These are phyloP conservation scores for Trichoderma gracile DNA, from an alignment of 2,329 filamentous ascomycete genomes.

Conservation along the genomic window DNA sequence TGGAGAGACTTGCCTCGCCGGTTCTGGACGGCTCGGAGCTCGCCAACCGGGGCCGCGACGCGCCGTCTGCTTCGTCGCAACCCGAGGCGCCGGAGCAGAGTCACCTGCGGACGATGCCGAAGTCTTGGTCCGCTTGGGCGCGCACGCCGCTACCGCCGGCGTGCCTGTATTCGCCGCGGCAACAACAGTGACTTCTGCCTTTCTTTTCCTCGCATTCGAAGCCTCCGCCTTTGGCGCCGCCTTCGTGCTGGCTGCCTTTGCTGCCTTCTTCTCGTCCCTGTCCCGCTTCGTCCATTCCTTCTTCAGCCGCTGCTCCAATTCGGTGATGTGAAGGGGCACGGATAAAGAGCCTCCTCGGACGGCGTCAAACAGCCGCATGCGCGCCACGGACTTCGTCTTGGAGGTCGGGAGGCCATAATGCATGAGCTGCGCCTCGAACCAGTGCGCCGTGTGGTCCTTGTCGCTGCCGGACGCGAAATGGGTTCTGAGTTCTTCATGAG, in stretches of 20 bases:
- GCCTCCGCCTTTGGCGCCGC: neutral
- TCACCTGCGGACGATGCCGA: neutral
- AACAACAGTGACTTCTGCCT: neutral
- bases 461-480: conserved; percentile 46
- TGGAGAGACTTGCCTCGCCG: neutral
- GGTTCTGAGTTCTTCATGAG: conserved; percentile 45
- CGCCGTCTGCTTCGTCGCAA: neutral
- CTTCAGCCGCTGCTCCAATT: conserved; percentile 56
- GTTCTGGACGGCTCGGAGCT: conserved; percentile 15
- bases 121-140: neutral
- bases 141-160: neutral
- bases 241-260: neutral
- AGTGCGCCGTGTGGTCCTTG: conserved; percentile 57
- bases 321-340: conserved; percentile 51
- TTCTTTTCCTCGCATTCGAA: neutral
- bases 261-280: conserved; percentile 48
- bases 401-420: conserved; percentile 61
- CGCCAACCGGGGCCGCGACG: conserved; percentile 27
- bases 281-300: conserved; percentile 57
- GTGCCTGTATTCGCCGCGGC: neutral
- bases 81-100: neutral
- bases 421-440: conserved; percentile 62
- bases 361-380: conserved; percentile 60
- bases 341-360: conserved; percentile 49
- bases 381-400: conserved; percentile 59